A percentile compares a stretch with the other conserved stretches of the same genome.
Conservation (phyloP, 2,329 filamentous ascomycete species). For the Aspergillus caelatus region DNA sequence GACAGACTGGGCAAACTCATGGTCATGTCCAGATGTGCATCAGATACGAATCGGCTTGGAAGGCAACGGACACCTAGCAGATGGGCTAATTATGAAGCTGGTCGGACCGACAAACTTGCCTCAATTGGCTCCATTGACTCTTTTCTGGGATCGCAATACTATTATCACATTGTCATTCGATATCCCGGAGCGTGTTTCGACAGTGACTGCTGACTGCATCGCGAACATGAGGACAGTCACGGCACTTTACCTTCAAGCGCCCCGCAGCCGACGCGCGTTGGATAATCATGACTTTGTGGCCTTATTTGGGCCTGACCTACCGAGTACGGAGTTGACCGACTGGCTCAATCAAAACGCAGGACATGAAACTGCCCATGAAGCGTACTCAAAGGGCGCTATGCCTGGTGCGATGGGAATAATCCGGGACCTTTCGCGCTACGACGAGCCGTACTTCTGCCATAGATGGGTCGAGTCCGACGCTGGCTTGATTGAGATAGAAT, state of each 20-base stretch:
- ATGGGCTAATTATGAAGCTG: conserved; percentile 25
- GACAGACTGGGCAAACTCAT: conserved; percentile 30
- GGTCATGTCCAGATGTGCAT: conserved; percentile 27
- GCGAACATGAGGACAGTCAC: conserved; percentile 36
- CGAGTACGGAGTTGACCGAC: conserved; percentile 14
- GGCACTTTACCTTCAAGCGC: conserved; percentile 29
- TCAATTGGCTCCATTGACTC: conserved; percentile 24
- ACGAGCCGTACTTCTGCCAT: conserved; percentile 28
- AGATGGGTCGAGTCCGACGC: conserved; percentile 24
- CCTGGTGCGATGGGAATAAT: conserved; percentile 26
- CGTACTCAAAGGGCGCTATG: conserved; percentile 15
- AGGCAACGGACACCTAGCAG: conserved; percentile 13
- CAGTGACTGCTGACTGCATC: conserved; percentile 24
- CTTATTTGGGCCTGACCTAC: conserved; percentile 31
- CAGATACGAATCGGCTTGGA: conserved; percentile 26
- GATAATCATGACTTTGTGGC: conserved; percentile 28
- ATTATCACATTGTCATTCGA: conserved; percentile 26
- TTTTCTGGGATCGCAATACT: conserved; percentile 33
- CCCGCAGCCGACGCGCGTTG: conserved; percentile 9
- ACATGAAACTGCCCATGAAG: conserved; percentile 23
- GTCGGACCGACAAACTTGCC: conserved; percentile 22
- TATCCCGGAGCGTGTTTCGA: conserved; percentile 9
- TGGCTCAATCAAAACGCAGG: conserved; percentile 30
- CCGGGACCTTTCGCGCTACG: conserved; percentile 28
- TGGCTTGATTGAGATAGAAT: conserved; percentile 28